phyloP scores from a whole-genome alignment of 169 alveolate genomes.

The Eimeria zaria region DNA sequence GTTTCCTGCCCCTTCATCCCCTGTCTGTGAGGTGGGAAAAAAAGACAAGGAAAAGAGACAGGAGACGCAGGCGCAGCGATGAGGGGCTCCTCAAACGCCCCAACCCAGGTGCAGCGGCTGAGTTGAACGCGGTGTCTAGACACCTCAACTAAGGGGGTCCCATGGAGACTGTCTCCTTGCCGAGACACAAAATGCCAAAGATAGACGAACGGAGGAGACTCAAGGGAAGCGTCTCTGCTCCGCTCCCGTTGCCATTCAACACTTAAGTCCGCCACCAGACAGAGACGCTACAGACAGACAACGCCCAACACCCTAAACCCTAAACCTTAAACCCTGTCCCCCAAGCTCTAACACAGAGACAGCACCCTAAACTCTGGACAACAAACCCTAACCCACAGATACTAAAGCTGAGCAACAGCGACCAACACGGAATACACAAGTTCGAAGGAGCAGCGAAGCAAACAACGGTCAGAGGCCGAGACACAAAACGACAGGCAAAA shows the following conservation, averaged over 20 bases:
- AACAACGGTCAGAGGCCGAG: not conserved
- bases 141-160: not conserved
- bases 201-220: not conserved
- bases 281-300: constrained; percentile 14
- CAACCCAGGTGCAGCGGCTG: not conserved
- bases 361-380: not conserved
- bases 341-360: not conserved
- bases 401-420: too few relatives aligned
- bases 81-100: constrained; percentile 35
- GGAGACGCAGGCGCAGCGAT: constrained; percentile 24
- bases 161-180: not conserved
- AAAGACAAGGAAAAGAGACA: not conserved
- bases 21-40: not conserved
- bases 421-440: too few relatives aligned
- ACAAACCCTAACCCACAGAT: not conserved
- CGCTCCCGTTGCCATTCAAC: not conserved
- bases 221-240: not conserved
- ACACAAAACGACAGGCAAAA: not conserved
- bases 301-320: constrained; percentile 38
- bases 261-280: constrained; percentile 29
- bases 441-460: too few relatives aligned
- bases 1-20: not conserved
- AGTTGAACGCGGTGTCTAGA: not conserved
- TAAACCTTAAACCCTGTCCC: constrained; percentile 13
- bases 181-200: not conserved